Conservation (phyloP, 306 rosid species). For the Vicia villosa region DNA sequence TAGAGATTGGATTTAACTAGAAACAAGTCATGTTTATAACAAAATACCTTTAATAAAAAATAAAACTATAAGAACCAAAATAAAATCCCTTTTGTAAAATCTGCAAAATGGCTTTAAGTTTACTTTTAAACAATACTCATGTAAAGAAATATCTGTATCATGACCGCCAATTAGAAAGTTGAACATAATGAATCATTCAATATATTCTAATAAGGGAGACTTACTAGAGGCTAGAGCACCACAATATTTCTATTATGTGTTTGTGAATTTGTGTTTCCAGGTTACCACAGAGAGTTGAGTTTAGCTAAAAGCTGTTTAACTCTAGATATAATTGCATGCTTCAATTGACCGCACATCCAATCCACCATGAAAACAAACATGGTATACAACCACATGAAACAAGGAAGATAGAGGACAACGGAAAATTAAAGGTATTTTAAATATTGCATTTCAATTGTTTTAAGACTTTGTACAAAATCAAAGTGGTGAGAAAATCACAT, state of each 20-base stretch:
- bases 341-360: not conserved
- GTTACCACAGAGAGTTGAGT: not conserved
- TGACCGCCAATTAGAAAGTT: not conserved
- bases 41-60: too few relatives aligned
- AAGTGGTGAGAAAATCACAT: conserved; percentile 33
- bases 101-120: not conserved
- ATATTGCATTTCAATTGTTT: conserved; percentile 34
- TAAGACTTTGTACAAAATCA: conserved; percentile 58
- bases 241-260: not conserved
- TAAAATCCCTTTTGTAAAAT: too few relatives aligned
- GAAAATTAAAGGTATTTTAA: not conserved
- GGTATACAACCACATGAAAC: not conserved
- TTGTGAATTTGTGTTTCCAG: not conserved
- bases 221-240: not conserved
- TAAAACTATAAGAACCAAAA: too few relatives aligned
- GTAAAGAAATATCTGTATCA: not conserved
- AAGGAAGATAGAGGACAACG: not conserved
- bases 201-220: not conserved
- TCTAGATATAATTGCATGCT: not conserved
- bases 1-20: too few relatives aligned
- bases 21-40: too few relatives aligned
- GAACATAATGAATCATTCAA: not conserved
- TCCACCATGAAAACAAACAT: not conserved
- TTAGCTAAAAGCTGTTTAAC: not conserved
- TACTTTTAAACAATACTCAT: not conserved